Evolutionary conservation across 768 basidiomycete genomes (phyloP).

Genomic region (Termitomyces titanicus): DNA sequence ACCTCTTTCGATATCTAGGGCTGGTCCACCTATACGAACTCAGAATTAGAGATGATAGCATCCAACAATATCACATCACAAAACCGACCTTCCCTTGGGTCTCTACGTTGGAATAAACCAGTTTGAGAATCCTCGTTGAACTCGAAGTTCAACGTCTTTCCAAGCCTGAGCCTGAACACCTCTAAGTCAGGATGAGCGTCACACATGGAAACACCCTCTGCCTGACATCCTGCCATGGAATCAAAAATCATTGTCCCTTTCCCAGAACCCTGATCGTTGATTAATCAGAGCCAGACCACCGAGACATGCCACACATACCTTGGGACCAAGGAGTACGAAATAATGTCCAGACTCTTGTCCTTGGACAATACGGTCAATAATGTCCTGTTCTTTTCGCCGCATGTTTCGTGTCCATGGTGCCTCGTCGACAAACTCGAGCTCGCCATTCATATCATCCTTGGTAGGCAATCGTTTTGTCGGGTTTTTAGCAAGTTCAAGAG

Average conservation of each 20-base stretch:
- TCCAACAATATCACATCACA: background rate
- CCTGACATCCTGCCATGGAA: constrained; percentile 69
- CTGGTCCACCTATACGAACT: constrained; percentile 56
- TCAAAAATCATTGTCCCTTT: constrained; percentile 85
- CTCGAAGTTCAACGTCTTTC: constrained; percentile 84
- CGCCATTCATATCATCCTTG: constrained; percentile 25
- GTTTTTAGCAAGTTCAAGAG: constrained; percentile 64
- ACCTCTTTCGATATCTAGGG: constrained; percentile 82
- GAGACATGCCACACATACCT: constrained; percentile 37
- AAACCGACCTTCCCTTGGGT: constrained; percentile 69
- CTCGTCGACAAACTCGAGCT: constrained; percentile 30
- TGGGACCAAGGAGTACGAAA: constrained; percentile 74
- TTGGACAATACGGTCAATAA: constrained; percentile 74
- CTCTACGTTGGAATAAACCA: constrained; percentile 75
- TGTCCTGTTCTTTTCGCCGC: constrained; percentile 68
- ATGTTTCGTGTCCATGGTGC: constrained; percentile 57
- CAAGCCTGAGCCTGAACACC: constrained; percentile 80
- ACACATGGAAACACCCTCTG: constrained; percentile 68
- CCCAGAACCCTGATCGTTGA: constrained; percentile 65
- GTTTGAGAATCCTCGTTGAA: constrained; percentile 81
- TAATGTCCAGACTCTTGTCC: constrained; percentile 73
- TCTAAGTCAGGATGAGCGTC: constrained; percentile 87
- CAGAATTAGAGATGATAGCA: background rate
- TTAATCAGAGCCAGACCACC: constrained; percentile 5
- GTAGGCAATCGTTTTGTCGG: constrained; percentile 28